phyloP scores from a whole-genome alignment of 176 grass and related monocot species.

The Melocanna baccifera region DNA sequence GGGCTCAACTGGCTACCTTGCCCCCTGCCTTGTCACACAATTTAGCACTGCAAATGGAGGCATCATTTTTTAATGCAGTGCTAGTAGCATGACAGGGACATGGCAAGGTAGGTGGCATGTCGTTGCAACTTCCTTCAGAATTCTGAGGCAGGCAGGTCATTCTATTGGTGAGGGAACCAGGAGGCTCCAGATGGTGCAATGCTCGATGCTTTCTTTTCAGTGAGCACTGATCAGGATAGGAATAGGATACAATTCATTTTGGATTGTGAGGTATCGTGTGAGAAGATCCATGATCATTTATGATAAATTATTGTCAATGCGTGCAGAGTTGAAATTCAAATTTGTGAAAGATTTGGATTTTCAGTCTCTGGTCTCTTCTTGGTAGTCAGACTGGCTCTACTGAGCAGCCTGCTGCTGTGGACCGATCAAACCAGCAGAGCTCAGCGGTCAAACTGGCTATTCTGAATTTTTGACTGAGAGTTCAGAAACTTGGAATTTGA shows the following conservation, averaged over 20 bases:
- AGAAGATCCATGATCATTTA: too few relatives aligned
- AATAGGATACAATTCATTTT: not conserved
- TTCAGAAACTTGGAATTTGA: too few relatives aligned
- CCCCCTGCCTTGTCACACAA: not conserved
- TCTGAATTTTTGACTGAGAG: too few relatives aligned
- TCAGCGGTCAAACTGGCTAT: too few relatives aligned
- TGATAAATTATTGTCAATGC: too few relatives aligned
- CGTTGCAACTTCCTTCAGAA: not conserved
- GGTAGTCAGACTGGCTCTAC: too few relatives aligned
- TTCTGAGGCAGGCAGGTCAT: not conserved
- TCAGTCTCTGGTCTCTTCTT: too few relatives aligned
- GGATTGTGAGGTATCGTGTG: not conserved
- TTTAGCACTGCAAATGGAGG: conserved; percentile 10
- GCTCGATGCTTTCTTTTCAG: not conserved
- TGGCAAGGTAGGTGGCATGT: conserved; percentile 23
- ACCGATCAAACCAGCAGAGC: too few relatives aligned
- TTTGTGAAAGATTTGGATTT: too few relatives aligned
- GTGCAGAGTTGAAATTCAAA: too few relatives aligned
- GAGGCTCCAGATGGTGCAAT: not conserved
- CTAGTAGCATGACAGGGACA: conserved; percentile 10
- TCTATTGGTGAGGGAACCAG: not conserved
- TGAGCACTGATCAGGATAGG: too few relatives aligned
- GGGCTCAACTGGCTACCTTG: not conserved
- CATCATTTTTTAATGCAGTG: conserved; percentile 32
- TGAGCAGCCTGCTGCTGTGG: too few relatives aligned